Evolutionary conservation across 495 filamentous ascomycete genomes (phyloP).

Genomic region (Pseudoneurospora amorphoporcata): DNA sequence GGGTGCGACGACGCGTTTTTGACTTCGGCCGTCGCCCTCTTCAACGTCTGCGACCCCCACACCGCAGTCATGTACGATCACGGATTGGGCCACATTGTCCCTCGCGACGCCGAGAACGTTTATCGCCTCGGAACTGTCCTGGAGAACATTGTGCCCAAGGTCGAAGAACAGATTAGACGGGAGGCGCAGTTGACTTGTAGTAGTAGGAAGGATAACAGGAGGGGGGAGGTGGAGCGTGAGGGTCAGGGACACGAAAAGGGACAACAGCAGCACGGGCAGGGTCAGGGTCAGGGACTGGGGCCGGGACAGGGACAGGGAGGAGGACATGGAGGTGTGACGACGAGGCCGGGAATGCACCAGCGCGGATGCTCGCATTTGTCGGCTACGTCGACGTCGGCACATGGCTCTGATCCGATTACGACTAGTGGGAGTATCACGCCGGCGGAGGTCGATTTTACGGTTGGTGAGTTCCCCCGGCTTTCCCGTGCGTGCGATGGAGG

Average conservation of each 20-base stretch:
- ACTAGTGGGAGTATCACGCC: neutral
- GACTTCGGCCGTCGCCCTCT: slow-evolving; percentile 40
- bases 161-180: slow-evolving; percentile 11
- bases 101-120: slow-evolving; percentile 38
- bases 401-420: neutral
- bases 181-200: neutral
- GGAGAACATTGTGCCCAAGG: slow-evolving; percentile 14
- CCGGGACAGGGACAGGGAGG: neutral
- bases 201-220: no score
- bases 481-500: neutral
- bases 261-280: no score
- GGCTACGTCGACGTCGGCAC: neutral
- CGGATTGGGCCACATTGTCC: slow-evolving; percentile 44
- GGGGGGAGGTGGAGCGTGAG: neutral
- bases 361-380: neutral
- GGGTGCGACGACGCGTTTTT: slow-evolving; percentile 48
- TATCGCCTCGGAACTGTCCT: slow-evolving; percentile 29
- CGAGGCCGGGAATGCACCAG: neutral
- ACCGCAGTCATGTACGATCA: slow-evolving; percentile 45
- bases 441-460: neutral
- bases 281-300: neutral
- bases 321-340: neutral
- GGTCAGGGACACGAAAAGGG: no score
- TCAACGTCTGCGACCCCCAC: slow-evolving; percentile 45
- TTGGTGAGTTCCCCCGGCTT: neutral